A percentile compares a stretch with the other conserved stretches of the same genome.
Evolutionary conservation across 805 yeast genomes (phyloP).

Genomic region (Groenewaldozyma salmanticensis): DNA sequence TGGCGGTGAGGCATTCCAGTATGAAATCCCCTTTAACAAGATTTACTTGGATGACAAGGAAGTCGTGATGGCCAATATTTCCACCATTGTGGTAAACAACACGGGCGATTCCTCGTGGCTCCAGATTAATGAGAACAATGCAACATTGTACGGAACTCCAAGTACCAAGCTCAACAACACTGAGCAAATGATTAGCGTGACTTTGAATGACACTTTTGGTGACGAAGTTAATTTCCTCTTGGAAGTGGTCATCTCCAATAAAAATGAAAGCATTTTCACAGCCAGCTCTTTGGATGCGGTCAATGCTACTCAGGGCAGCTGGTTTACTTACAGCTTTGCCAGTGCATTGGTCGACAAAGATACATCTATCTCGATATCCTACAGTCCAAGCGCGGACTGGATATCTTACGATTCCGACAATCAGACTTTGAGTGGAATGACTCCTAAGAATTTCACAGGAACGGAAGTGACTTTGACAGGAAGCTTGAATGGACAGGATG

Average conservation of each 20-base stretch:
- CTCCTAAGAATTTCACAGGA: constrained; percentile 41
- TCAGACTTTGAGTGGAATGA: constrained; percentile 56
- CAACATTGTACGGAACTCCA: constrained; percentile 60
- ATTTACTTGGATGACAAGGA: constrained; percentile 54
- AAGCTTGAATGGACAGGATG: constrained; percentile 16
- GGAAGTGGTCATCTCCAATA: constrained; percentile 15
- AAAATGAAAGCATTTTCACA: constrained; percentile 28
- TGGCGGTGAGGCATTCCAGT: constrained; percentile 42
- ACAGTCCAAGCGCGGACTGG: constrained; percentile 44
- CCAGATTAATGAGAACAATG: constrained; percentile 44
- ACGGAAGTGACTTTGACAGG: constrained; percentile 32
- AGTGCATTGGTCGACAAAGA: constrained; percentile 9
- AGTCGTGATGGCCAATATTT: constrained; percentile 44
- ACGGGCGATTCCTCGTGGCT: constrained; percentile 50
- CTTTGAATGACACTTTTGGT: constrained; percentile 30
- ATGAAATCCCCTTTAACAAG: constrained; percentile 51
- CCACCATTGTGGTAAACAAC: constrained; percentile 40
- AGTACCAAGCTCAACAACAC: constrained; percentile 38
- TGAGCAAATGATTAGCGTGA: constrained; percentile 29
- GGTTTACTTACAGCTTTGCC: constrained; percentile 40
- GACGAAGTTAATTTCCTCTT: constrained; percentile 26
- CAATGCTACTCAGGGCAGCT: constrained; percentile 60
- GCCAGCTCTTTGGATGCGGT: constrained; percentile 41
- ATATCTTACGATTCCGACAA: constrained; percentile 49
- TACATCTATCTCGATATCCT: constrained; percentile 14